Conservation (phyloP, 495 filamentous ascomycete species). For the Penicillium bialowiezense region DNA sequence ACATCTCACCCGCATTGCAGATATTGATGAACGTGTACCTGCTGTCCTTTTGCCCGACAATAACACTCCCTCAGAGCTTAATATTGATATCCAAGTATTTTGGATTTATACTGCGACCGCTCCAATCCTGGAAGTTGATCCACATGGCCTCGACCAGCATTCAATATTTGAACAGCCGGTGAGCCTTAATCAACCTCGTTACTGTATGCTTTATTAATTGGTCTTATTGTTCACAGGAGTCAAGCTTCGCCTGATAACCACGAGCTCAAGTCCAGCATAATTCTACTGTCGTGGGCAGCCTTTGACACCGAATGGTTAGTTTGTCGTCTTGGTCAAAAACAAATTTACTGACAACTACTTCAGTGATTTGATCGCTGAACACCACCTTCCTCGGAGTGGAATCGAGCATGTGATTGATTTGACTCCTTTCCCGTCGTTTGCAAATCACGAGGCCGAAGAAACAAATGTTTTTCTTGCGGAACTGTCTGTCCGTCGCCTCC, state of each 20-base stretch:
- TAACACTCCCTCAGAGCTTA: conserved; percentile 3
- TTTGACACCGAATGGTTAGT: conserved; percentile 3
- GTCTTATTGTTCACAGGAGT: neutral
- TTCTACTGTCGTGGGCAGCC: neutral
- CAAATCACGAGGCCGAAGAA: neutral
- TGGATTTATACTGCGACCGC: conserved; percentile 2
- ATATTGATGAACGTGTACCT: conserved; percentile 8
- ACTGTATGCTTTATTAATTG: neutral
- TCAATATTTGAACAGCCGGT: conserved; percentile 7
- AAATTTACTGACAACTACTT: neutral
- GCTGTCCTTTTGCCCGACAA: conserved; percentile 4
- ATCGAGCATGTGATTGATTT: conserved; percentile 6
- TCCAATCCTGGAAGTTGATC: conserved; percentile 8
- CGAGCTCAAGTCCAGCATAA: conserved; percentile 2
- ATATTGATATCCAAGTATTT: conserved; percentile 6
- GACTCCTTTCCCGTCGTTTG: conserved; percentile 1
- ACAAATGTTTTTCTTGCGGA: conserved; percentile 6
- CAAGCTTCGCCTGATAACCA: conserved; percentile 3
- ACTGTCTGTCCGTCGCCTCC: conserved; percentile 3
- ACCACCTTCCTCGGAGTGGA: conserved; percentile 9
- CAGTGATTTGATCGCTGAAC: conserved; percentile 8
- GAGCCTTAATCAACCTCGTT: neutral
- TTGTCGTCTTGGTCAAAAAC: neutral
- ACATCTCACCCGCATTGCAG: conserved; percentile 1
- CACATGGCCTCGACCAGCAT: conserved; percentile 11